Base-by-base conservation (phyloP, 768 basidiomycete species). In the Sistotremastrum suecicum region DNA sequence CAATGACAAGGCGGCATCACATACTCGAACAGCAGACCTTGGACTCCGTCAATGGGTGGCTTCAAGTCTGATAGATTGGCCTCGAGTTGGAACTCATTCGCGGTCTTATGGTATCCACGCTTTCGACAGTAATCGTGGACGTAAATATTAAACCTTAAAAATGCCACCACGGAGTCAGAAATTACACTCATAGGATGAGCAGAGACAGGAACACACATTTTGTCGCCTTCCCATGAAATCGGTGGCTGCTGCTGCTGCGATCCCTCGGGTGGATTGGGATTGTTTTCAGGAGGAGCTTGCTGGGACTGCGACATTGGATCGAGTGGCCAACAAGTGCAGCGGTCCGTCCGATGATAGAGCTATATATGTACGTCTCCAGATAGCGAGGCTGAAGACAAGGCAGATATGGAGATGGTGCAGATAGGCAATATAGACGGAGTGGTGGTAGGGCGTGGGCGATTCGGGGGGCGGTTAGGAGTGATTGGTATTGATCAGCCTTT, bases 121-220 rank as follows among this genome's bases (percentile, higher is more conserved):
- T 88, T 88, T 56, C 58, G 64, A 64, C 85, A 87, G 56, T 88
- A 88, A 65, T 88, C 85, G 57, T 81, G 73, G 53, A 88, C 87
- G 64, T 88, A 88, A 58, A 87, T 84, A 63, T 87, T 86, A 61
- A 87, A 87, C 84, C 84, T 87, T 62, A 31, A 32, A 9, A 38
- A 43, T 20, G 37, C 33, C 45, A 28, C 45, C 38, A 40, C 39
- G 33, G 12, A 41, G 31, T 40, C 39, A 43, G 48, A 37, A 38
- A 31, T 10, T 30, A 36, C 36, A 43, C 34, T 28, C 39, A 36
- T 43, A 42, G 34, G 35, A 33, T 44, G 44, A 37, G 45, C 50
- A 44, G 42, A 39, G 31, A 44, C 9, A 39, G 30, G 20, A 46
- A 70, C 76, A 50, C 49, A 86, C 85, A 87, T 87, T 65, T 70